These are phyloP conservation scores for Penicillium desertorum DNA, from an alignment of 495 filamentous ascomycete species.

Conservation along the genomic window DNA sequence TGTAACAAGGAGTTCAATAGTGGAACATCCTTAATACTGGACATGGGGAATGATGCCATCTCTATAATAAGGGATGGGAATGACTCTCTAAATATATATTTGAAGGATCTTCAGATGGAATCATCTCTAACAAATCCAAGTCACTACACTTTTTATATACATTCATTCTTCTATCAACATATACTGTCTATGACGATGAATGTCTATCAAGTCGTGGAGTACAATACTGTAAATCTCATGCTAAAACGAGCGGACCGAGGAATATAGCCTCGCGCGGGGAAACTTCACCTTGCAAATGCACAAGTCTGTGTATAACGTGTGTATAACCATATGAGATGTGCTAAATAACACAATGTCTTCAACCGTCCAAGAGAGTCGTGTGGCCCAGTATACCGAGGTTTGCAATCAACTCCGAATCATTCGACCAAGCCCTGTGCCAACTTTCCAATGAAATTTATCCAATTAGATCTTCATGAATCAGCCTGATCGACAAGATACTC, in stretches of 20 bases:
- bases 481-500: constrained; percentile 10
- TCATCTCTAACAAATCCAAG: neutral
- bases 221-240: neutral
- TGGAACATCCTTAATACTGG: neutral
- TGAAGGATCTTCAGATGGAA: neutral
- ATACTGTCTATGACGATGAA: neutral
- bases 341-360: neutral
- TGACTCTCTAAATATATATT: neutral
- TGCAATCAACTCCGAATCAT: constrained; percentile 10
- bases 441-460: neutral
- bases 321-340: neutral
- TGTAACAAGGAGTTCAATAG: neutral
- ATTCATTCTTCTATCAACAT: neutral
- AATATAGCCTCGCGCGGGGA: neutral
- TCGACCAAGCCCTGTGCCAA: neutral
- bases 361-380: neutral
- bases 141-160: neutral
- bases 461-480: neutral
- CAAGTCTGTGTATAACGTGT: neutral
- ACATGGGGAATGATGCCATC: constrained; percentile 3
- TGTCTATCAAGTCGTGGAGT: neutral
- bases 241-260: neutral
- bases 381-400: constrained; percentile 15
- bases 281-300: neutral
- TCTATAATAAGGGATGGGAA: neutral